Base-by-base conservation (phyloP, 495 filamentous ascomycete genomes). In the Cercophora sp. region DNA sequence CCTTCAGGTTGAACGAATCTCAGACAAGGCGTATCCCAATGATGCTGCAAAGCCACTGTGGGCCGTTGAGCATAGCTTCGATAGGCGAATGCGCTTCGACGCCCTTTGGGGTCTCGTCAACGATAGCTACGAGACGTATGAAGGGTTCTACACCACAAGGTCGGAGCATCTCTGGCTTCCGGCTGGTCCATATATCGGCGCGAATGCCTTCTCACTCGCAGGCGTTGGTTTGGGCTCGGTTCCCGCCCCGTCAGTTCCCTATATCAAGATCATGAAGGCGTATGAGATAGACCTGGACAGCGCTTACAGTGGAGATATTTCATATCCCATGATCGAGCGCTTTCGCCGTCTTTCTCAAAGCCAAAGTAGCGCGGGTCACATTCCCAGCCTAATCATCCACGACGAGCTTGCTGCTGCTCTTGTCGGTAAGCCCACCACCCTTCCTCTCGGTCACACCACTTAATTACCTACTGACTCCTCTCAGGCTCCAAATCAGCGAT, bases 401-500 rank as follows among this genome's bases (percentile, higher is more conserved):
- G 42, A 45, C 22, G 13, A 22, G 3, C 42, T 45, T 8, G 42
- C 42, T 3, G 16, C 20, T 22, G 10, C 27, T 9, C 42, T 45
- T 15, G 42, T 45, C 24, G 22, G 42, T 15, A 45, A n/a, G n/a
- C n/a, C n/a, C n/a, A n/a, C n/a, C n/a, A n/a, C n/a, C n/a, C n/a
- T n/a, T n/a, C n/a, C n/a, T n/a, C n/a, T n/a, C n/a, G n/a, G n/a
- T n/a, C n/a, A n/a, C n/a, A n/a, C n/a, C n/a, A n/a, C n/a, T n/a
- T n/a, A n/a, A n/a, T n/a, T n/a, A n/a, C n/a, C n/a, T n/a, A n/a
- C n/a, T n/a, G n/a, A n/a, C n/a, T n/a, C n/a, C n/a, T n/a, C n/a
- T n/a, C n/a, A n/a, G n/a, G n/a, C n/a, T n/a, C 42, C 42, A 45
- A 45, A 16, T 25, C 42, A n/a, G 42, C 42, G 9, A 29, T 45